Conservation (phyloP, 495 filamentous ascomycete genomes). For the Articulospora tetracladia region DNA sequence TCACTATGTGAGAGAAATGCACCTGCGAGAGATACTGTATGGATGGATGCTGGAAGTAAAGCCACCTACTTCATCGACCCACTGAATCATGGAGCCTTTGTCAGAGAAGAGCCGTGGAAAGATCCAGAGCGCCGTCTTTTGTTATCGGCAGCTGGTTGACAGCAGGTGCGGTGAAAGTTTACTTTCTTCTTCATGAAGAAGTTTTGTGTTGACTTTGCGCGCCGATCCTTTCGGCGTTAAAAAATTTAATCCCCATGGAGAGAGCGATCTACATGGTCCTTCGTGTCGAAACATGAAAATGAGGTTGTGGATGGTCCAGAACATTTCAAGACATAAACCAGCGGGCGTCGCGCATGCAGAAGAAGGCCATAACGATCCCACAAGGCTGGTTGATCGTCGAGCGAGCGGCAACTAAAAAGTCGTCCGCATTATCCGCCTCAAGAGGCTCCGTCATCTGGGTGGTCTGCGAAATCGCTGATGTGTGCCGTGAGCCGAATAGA, state of each 20-base stretch:
- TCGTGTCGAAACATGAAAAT: neutral
- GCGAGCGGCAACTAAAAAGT: neutral
- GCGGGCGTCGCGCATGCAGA: neutral
- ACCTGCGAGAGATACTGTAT: neutral
- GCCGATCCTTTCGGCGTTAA: neutral
- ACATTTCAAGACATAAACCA: neutral
- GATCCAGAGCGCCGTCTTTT: neutral
- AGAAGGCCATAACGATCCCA: neutral
- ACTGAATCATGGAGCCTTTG: neutral
- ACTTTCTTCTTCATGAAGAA: neutral
- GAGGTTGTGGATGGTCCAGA: neutral
- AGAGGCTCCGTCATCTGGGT: neutral
- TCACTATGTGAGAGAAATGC: neutral
- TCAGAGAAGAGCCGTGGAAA: neutral
- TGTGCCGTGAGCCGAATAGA: neutral
- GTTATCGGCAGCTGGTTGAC: neutral
- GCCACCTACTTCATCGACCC: constrained; percentile 13
- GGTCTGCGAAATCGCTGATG: neutral
- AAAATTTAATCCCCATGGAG: neutral
- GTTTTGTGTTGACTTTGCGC: neutral
- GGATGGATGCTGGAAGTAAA: constrained; percentile 3
- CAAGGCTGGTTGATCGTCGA: neutral
- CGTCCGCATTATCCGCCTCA: constrained; percentile 4
- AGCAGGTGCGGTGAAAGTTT: neutral
- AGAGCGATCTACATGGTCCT: neutral